Conservation (phyloP, 345 rosid species). For the Laguncularia racemosa region DNA sequence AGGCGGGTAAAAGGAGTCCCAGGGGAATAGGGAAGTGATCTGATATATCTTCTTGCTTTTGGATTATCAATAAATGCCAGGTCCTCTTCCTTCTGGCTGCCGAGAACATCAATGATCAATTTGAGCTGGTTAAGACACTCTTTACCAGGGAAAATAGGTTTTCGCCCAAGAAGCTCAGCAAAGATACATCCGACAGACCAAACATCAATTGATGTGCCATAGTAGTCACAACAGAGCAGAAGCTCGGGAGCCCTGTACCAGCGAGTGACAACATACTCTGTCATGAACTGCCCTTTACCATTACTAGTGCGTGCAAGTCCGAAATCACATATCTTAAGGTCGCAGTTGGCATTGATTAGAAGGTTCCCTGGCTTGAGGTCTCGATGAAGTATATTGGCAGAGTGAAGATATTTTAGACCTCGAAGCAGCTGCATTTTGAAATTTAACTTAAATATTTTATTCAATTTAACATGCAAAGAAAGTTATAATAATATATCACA, state of each 20-base stretch:
- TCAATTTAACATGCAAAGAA: no score
- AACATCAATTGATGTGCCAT: constrained; percentile 26
- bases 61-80: constrained; percentile 20
- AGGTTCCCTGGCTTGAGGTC: constrained; percentile 6
- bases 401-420: no score
- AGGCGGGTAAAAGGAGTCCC: constrained; percentile 15
- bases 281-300: constrained; percentile 2
- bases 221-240: constrained; percentile 21
- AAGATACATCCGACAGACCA: constrained; percentile 37
- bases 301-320: constrained; percentile 1
- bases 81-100: constrained; percentile 19
- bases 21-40: constrained; percentile 16
- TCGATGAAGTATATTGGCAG: not conserved
- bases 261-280: constrained; percentile 31
- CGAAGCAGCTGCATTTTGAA: no score
- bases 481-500: no score
- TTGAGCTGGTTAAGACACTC: constrained; percentile 29
- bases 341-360: not conserved
- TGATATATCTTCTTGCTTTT: constrained; percentile 19
- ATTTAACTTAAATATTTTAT: no score
- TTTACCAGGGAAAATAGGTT: constrained; percentile 25
- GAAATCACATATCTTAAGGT: constrained; percentile 6
- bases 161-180: constrained; percentile 17
- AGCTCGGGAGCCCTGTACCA: constrained; percentile 37
- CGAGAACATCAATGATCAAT: constrained; percentile 21